These are phyloP conservation scores for Chaetomiaceae sp. DNA, from an alignment of 2,329 filamentous ascomycete species.

Conservation along the genomic window DNA sequence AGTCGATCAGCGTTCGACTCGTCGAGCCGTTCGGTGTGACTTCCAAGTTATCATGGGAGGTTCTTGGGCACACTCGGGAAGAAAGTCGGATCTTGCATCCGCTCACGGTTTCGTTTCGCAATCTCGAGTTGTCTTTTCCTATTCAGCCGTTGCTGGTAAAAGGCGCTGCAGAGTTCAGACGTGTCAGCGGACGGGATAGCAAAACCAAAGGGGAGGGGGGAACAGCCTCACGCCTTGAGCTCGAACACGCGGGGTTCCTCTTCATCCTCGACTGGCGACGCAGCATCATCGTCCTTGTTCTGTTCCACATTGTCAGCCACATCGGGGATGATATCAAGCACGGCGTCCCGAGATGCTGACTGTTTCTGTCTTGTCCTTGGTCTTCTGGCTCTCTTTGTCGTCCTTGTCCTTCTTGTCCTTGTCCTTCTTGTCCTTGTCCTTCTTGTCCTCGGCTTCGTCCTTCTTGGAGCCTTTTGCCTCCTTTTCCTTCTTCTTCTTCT, in stretches of 20 bases:
- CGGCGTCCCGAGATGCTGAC: background rate
- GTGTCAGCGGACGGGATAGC: background rate
- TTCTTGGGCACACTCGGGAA: conserved; percentile 82
- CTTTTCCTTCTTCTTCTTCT: conserved; percentile 64
- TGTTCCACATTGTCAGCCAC: background rate
- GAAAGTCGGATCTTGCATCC: conserved; percentile 68
- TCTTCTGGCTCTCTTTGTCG: conserved; percentile 34
- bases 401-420: conserved; percentile 30
- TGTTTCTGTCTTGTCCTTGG: conserved; percentile 1
- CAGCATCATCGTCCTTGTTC: conserved; percentile 24
- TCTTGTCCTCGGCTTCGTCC: conserved; percentile 39
- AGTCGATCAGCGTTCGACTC: too few species aligned
- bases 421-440: conserved; percentile 39
- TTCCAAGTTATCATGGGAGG: conserved; percentile 37
- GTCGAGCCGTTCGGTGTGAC: too few species aligned
- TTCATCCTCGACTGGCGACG: conserved; percentile 36
- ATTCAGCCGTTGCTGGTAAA: conserved; percentile 80
- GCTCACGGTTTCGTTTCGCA: conserved; percentile 75
- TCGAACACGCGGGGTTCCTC: conserved; percentile 77
- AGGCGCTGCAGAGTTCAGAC: conserved; percentile 51
- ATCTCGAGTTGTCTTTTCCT: conserved; percentile 73
- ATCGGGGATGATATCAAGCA: too few species aligned
- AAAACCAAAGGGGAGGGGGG: background rate
- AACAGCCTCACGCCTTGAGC: conserved; percentile 62
- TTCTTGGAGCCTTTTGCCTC: conserved; percentile 54